Evolutionary conservation across 805 yeast species (phyloP), one percentile per base, ranked within the genome.

Genomic region (Lipomyces kockii): DNA sequence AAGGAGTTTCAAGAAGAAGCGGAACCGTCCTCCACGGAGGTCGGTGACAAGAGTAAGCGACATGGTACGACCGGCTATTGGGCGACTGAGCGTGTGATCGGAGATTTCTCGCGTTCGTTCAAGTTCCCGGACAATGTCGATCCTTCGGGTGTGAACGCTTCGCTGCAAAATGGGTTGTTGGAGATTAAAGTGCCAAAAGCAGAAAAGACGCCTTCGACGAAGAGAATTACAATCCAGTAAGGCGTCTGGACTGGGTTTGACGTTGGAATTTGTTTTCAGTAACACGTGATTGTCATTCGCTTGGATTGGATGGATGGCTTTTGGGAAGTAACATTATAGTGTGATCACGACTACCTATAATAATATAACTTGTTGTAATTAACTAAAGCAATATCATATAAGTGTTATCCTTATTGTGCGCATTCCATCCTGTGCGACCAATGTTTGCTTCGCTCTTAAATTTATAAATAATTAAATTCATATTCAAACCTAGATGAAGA

Each of bases 1-100:
- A 49, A 66, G 60, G 72, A 70, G 12, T 70, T 39, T 49, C 25
- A 46, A n/a, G 29, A 60, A 1, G 66, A 46, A 9, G 49, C 9
- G 5, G 58, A 46, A 8, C 9, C 60, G 5, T 12, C 58, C 3
- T 62, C 62, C 2, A 55, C 64, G 2, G 34, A 17, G 1, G 35
- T 22, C 11, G 27, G 25, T 32, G 53, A 52, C n/a, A 22, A 52
- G 34, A 14, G 62, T 12, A 52, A 20, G 61, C 57, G 63, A 14
- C 61, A 43, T 9, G 17, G 32, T 29, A 29, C 34, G 20, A 7
- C 57, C 8, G 68, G 61, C 8, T 60, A 60, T 39, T 69, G 72
- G 73, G 71, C 73, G 1, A 37, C 69, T 9, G 73, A 71, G 57
- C 64, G 73, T 9, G 63, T 66, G 14, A 49, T 58, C 37, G 73